These are phyloP conservation scores for Selaginella tamariscina DNA, from an alignment of 75 land plant genomes.

Conservation along the genomic window DNA sequence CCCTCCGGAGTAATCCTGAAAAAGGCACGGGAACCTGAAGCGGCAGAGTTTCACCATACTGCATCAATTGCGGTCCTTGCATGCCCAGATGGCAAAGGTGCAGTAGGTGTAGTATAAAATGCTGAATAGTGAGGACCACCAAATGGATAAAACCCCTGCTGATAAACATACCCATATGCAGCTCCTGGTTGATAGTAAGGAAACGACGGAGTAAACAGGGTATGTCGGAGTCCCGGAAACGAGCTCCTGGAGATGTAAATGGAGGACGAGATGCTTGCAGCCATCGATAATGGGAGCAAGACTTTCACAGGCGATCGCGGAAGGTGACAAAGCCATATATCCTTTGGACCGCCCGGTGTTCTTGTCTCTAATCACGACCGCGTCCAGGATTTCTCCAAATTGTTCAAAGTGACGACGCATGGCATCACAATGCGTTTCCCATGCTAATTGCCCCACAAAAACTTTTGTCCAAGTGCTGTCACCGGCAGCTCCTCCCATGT, in stretches of 20 bases:
- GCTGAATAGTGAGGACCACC: slow-evolving; percentile 13
- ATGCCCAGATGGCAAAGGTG: slow-evolving; percentile 3
- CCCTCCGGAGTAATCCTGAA: not conserved
- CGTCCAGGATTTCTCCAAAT: slow-evolving; percentile 73
- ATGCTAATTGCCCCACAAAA: slow-evolving; percentile 71
- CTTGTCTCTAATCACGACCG: slow-evolving; percentile 77
- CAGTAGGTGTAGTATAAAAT: slow-evolving; percentile 1
- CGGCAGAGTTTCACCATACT: not conserved
- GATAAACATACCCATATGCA: slow-evolving; percentile 5
- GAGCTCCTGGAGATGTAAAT: slow-evolving; percentile 10
- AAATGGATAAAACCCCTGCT: slow-evolving; percentile 15
- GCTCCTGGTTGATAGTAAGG: slow-evolving; percentile 12
- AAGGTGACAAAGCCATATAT: slow-evolving; percentile 93
- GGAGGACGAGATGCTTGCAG: slow-evolving; percentile 65
- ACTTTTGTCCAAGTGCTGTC: slow-evolving; percentile 72
- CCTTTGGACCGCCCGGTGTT: slow-evolving; percentile 78
- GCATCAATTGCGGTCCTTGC: not conserved
- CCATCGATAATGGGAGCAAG: slow-evolving; percentile 86
- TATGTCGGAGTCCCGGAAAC: slow-evolving; percentile 31
- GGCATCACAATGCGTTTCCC: slow-evolving; percentile 77
- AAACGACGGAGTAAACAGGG: slow-evolving; percentile 20
- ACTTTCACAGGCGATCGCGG: slow-evolving; percentile 79
- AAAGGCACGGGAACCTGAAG: not conserved
- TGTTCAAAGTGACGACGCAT: slow-evolving; percentile 64
- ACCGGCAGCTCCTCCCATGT: slow-evolving; percentile 17